Conservation (phyloP, 2,329 filamentous ascomycete species). For the Teratosphaeria epicoccoides region DNA sequence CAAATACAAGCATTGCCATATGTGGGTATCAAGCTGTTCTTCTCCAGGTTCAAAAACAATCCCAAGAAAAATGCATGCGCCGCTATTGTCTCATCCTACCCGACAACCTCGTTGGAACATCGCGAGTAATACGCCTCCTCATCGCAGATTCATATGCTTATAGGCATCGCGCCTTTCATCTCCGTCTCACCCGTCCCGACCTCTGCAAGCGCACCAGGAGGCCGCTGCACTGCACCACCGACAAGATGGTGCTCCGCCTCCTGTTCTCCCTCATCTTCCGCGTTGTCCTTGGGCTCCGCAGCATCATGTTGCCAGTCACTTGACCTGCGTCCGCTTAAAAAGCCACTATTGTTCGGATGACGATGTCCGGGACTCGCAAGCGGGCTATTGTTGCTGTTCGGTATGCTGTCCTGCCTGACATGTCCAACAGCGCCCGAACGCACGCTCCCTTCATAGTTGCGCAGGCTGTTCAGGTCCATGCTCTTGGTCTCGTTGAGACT, state of each 20-base stretch:
- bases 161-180: background rate
- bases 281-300: constrained; percentile 9
- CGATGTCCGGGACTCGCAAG: constrained; percentile 42
- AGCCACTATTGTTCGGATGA: constrained; percentile 13
- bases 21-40: background rate
- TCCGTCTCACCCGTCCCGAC: background rate
- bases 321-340: constrained; percentile 11
- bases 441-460: constrained; percentile 72
- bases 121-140: too few species aligned
- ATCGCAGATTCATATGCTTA: too few species aligned
- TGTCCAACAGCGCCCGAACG: constrained; percentile 70
- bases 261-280: constrained; percentile 1
- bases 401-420: constrained; percentile 69
- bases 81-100: too few species aligned
- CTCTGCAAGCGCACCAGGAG: background rate
- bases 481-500: constrained; percentile 11
- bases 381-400: constrained; percentile 61
- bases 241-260: background rate
- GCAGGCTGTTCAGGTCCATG: constrained; percentile 49
- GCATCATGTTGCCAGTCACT: constrained; percentile 16
- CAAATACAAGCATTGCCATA: background rate
- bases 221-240: background rate
- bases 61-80: too few species aligned
- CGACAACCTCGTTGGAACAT: too few species aligned
- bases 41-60: background rate